A percentile compares a stretch with the other conserved stretches of the same genome.
phyloP scores from a whole-genome alignment of 164 flowering plant species.

The Kalanchoe fedtschenkoi region DNA sequence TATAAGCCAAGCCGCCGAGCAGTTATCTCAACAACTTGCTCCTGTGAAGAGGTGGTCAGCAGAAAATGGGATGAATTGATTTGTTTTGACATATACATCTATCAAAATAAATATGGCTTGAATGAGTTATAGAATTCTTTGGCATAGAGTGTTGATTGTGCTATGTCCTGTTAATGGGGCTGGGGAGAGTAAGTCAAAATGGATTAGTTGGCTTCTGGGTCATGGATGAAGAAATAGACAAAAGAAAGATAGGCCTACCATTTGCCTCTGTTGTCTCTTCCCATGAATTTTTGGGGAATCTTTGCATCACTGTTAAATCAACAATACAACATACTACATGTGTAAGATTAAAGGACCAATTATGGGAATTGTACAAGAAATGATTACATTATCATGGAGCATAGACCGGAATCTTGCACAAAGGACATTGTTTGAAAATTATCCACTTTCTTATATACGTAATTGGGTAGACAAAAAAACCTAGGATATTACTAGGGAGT shows the following conservation, averaged over 20 bases:
- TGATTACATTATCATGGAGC: not conserved
- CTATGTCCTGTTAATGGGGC: not conserved
- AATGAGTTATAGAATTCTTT: not conserved
- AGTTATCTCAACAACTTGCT: not conserved
- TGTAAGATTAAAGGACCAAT: not conserved
- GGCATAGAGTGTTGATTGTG: constrained; percentile 2
- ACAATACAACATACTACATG: not conserved
- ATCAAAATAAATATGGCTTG: not conserved
- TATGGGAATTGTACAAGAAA: not conserved
- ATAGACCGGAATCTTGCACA: not conserved
- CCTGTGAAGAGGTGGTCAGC: not conserved
- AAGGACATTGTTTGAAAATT: not conserved
- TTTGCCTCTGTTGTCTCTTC: not conserved
- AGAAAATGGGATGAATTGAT: not conserved
- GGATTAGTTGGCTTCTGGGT: not conserved
- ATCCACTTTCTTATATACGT: not conserved
- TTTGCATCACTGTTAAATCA: not conserved
- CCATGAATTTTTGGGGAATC: not conserved
- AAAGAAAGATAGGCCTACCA: not conserved
- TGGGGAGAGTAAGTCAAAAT: constrained; percentile 2
- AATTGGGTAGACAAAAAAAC: no score
- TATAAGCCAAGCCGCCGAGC: not conserved
- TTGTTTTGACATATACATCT: not conserved
- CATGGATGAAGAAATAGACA: constrained; percentile 1
- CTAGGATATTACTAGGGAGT: no score